phyloP scores from a whole-genome alignment of 2,329 filamentous ascomycete genomes.

The Ustulina deusta region DNA sequence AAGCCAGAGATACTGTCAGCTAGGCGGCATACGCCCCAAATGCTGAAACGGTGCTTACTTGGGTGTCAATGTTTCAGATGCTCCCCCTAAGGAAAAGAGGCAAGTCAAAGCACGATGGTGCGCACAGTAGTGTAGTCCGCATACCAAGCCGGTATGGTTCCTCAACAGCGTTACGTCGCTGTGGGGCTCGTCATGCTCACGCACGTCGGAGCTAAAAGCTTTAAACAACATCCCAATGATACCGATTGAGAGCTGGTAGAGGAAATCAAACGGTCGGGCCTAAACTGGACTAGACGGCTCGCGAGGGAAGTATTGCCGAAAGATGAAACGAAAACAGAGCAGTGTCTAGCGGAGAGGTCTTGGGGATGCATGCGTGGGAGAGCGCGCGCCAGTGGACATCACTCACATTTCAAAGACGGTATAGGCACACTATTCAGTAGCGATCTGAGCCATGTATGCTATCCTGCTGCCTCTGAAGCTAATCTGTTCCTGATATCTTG shows the following conservation, averaged over 20 bases:
- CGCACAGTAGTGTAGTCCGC: conserved; percentile 37
- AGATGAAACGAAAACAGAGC: conserved; percentile 42
- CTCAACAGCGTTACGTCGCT: conserved; percentile 38
- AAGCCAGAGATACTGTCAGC: conserved; percentile 25
- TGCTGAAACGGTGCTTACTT: conserved; percentile 46
- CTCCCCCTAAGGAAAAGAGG: conserved; percentile 34
- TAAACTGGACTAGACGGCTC: conserved; percentile 36
- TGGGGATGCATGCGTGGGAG: conserved; percentile 26
- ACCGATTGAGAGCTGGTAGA: conserved; percentile 32
- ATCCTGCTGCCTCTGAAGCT: conserved; percentile 7
- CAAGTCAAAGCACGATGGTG: conserved; percentile 42
- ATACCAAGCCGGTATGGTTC: conserved; percentile 39
- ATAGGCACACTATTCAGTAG: background rate
- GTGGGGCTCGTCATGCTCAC: conserved; percentile 40
- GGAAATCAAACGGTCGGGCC: conserved; percentile 39
- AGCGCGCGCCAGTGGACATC: conserved; percentile 23
- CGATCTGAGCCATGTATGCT: conserved; percentile 12
- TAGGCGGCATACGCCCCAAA: conserved; percentile 37
- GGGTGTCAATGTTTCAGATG: conserved; percentile 47
- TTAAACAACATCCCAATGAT: conserved; percentile 37
- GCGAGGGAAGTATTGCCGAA: conserved; percentile 42
- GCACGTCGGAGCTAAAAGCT: conserved; percentile 38
- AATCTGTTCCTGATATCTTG: conserved; percentile 1
- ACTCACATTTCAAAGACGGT: conserved; percentile 11
- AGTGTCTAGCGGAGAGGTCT: conserved; percentile 9